Evolutionary conservation across 1,284 basidiomycete species (phyloP).

Genomic region (Kwoniella shivajii): DNA sequence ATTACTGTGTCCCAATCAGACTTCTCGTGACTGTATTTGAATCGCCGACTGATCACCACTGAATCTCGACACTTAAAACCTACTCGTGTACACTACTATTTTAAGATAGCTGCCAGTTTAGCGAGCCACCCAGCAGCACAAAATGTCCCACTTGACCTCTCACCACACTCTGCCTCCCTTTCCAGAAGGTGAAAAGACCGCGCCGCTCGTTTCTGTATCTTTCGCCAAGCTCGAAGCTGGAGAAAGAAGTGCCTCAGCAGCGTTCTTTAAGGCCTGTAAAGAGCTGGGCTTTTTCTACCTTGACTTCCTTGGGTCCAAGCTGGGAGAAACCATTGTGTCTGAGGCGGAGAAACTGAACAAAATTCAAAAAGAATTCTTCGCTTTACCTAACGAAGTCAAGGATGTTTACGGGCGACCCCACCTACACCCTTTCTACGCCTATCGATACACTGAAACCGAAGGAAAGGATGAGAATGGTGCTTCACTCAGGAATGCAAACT

Average conservation of each 20-base stretch:
- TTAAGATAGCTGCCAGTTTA: too few species aligned
- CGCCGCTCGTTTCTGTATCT: constrained; percentile 31
- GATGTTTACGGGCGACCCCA: constrained; percentile 28
- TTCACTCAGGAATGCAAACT: constrained; percentile 22
- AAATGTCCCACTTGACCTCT: constrained; percentile 18
- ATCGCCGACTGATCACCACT: too few species aligned
- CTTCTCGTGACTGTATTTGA: too few species aligned
- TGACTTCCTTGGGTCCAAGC: constrained; percentile 25
- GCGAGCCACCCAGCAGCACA: not conserved
- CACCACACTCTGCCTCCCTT: constrained; percentile 30
- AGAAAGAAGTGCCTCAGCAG: constrained; percentile 19
- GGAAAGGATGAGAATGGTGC: constrained; percentile 3
- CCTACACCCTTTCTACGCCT: constrained; percentile 28
- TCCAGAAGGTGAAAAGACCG: constrained; percentile 22
- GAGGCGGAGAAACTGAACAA: constrained; percentile 27
- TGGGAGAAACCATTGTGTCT: constrained; percentile 27
- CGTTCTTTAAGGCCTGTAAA: constrained; percentile 28
- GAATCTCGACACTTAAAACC: too few species aligned
- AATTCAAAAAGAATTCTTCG: constrained; percentile 31
- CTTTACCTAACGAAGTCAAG: constrained; percentile 28
- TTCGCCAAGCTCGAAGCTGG: constrained; percentile 24
- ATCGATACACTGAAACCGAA: constrained; percentile 21
- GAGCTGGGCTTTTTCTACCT: constrained; percentile 42
- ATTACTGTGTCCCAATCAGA: not conserved
- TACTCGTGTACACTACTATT: too few species aligned